Conservation (phyloP, 805 yeast species). For the Dipodascus geniculatus region DNA sequence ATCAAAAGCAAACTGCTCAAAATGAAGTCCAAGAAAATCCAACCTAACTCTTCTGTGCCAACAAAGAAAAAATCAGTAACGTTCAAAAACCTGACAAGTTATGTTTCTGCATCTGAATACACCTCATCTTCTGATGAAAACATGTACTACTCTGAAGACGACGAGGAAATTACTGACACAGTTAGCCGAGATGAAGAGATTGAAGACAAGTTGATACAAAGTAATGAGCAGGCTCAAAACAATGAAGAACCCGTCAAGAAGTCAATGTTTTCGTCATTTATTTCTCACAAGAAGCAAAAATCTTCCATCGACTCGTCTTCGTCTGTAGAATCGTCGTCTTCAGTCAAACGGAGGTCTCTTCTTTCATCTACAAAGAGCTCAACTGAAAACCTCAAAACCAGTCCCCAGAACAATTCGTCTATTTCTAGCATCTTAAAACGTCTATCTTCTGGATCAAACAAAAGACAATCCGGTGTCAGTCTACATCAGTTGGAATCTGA, state of each 20-base stretch:
- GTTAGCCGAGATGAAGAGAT: background rate
- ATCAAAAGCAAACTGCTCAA: conserved; percentile 11
- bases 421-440: background rate
- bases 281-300: background rate
- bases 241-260: background rate
- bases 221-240: background rate
- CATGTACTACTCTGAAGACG: background rate
- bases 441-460: background rate
- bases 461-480: background rate
- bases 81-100: conserved; percentile 12
- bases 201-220: background rate
- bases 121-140: conserved; percentile 15
- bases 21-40: background rate
- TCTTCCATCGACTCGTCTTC: background rate
- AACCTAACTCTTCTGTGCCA: background rate
- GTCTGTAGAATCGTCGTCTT: background rate
- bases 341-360: background rate
- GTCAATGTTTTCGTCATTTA: background rate
- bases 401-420: background rate
- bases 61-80: conserved; percentile 11
- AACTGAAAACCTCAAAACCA: background rate
- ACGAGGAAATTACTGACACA: too few species aligned
- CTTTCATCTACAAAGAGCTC: background rate
- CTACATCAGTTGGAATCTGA: background rate
- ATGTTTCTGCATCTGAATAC: conserved; percentile 20